phyloP scores from a whole-genome alignment of 2,329 filamentous ascomycete species.

The Paecilomyces variotii region DNA sequence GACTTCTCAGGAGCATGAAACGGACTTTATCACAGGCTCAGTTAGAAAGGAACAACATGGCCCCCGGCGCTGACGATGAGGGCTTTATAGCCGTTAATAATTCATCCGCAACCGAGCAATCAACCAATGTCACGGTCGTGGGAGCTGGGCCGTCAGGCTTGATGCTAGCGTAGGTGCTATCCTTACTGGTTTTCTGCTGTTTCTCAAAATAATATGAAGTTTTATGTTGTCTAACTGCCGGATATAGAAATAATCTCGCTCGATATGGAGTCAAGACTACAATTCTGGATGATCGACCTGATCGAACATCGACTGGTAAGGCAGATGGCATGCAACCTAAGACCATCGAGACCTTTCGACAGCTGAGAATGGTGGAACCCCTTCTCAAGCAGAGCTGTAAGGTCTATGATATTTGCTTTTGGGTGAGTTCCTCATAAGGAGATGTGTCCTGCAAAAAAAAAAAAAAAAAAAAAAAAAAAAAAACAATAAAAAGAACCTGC shows the following conservation, averaged over 20 bases:
- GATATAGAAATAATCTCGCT: slow-evolving; percentile 46
- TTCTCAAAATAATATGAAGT: slow-evolving; percentile 6
- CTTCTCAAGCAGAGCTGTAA: slow-evolving; percentile 59
- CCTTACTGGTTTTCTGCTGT: not conserved
- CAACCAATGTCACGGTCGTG: slow-evolving; percentile 27
- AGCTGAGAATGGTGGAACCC: slow-evolving; percentile 63
- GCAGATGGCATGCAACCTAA: slow-evolving; percentile 71
- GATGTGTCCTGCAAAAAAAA: not conserved
- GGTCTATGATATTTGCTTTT: slow-evolving; percentile 69
- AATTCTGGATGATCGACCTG: slow-evolving; percentile 60
- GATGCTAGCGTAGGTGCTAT: slow-evolving; percentile 31
- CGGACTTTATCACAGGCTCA: slow-evolving; percentile 8
- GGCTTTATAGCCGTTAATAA: slow-evolving; percentile 13
- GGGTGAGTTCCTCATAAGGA: slow-evolving; percentile 40
- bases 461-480: no score
- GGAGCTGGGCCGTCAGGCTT: slow-evolving; percentile 39
- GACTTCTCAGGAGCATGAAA: slow-evolving; percentile 8
- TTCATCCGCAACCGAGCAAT: slow-evolving; percentile 8
- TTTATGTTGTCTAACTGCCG: not conserved
- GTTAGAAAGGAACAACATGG: slow-evolving; percentile 15
- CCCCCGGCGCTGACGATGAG: slow-evolving; percentile 19
- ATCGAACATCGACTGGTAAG: slow-evolving; percentile 59
- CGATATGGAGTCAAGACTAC: slow-evolving; percentile 59
- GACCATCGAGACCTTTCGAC: slow-evolving; percentile 67
- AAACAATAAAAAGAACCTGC: no score